Percentiles rank a stretch among this genome's conserved stretches.
Evolutionary conservation across 495 filamentous ascomycete genomes (phyloP).

Genomic region (Tetracladium setigerum): DNA sequence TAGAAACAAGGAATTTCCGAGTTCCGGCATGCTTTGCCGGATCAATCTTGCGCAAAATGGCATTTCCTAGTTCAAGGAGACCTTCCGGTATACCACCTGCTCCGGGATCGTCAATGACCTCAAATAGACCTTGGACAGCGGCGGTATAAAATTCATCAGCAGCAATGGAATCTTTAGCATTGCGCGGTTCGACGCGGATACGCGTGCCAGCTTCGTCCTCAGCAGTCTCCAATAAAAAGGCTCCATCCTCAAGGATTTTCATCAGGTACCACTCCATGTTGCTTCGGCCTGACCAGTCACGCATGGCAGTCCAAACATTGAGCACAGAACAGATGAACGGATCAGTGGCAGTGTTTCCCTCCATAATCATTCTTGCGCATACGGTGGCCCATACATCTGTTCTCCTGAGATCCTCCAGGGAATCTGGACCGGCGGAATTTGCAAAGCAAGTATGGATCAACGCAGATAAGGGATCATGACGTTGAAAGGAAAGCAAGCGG

Average conservation of each 20-base stretch:
- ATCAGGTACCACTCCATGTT: constrained; percentile 91
- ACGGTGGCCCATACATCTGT: constrained; percentile 81
- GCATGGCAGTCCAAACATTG: constrained; percentile 77
- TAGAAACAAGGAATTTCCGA: constrained; percentile 71
- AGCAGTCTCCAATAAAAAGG: constrained; percentile 76
- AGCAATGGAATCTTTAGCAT: constrained; percentile 62
- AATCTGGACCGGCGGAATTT: constrained; percentile 73
- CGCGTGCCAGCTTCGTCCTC: constrained; percentile 59
- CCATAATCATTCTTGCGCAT: constrained; percentile 71
- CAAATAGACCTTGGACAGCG: constrained; percentile 76
- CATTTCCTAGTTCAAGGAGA: constrained; percentile 72
- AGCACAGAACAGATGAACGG: constrained; percentile 62
- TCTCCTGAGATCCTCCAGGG: constrained; percentile 62
- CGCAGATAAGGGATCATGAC: constrained; percentile 78
- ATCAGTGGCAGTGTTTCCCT: constrained; percentile 40
- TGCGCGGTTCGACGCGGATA: constrained; percentile 57
- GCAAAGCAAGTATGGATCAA: constrained; percentile 86
- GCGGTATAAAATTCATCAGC: constrained; percentile 86
- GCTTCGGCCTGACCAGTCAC: constrained; percentile 80
- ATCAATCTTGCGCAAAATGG: constrained; percentile 71
- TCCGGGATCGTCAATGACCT: constrained; percentile 71
- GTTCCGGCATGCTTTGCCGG: constrained; percentile 63
- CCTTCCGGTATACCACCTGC: constrained; percentile 79
- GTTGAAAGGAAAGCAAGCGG: constrained; percentile 71
- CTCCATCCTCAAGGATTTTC: constrained; percentile 85